These are phyloP conservation scores for Eimeria praecox DNA, from an alignment of 169 alveolate species.

Conservation along the genomic window DNA sequence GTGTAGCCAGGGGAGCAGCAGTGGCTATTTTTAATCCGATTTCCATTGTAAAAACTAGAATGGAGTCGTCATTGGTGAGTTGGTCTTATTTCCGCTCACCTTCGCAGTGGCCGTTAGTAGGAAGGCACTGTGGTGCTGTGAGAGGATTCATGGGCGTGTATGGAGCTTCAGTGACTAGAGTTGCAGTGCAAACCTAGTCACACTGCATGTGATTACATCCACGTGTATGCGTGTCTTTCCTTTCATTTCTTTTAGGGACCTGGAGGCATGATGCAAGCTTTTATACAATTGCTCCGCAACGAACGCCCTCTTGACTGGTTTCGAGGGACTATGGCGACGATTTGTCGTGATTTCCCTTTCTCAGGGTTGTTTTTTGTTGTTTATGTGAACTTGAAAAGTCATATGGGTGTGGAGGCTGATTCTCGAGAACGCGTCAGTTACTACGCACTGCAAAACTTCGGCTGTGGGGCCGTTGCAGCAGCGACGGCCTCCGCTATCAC, in stretches of 20 bases:
- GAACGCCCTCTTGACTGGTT: conserved; percentile 77
- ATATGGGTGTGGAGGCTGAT: conserved; percentile 55
- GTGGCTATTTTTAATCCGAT: conserved; percentile 80
- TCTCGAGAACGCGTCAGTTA: conserved; percentile 17
- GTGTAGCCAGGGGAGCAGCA: conserved; percentile 80
- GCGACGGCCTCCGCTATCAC: conserved; percentile 83
- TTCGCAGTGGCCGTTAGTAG: background rate
- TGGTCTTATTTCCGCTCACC: background rate
- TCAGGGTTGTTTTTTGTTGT: conserved; percentile 70
- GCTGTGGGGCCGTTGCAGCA: conserved; percentile 83
- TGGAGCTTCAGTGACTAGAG: background rate
- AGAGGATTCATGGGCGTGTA: background rate
- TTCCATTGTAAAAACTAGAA: conserved; percentile 80
- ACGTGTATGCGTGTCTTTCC: background rate
- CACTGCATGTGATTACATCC: background rate
- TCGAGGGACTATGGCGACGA: conserved; percentile 80
- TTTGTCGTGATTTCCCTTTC: conserved; percentile 83
- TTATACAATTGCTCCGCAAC: conserved; percentile 44
- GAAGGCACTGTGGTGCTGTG: background rate
- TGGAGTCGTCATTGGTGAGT: conserved; percentile 82
- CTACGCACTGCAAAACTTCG: conserved; percentile 78
- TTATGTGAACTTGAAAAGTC: conserved; percentile 56
- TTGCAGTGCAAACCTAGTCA: no score
- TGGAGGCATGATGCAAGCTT: conserved; percentile 40
- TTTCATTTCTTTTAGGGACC: conserved; percentile 17